phyloP scores from a whole-genome alignment of 23 red algal species.

The Chondrus crispus region DNA sequence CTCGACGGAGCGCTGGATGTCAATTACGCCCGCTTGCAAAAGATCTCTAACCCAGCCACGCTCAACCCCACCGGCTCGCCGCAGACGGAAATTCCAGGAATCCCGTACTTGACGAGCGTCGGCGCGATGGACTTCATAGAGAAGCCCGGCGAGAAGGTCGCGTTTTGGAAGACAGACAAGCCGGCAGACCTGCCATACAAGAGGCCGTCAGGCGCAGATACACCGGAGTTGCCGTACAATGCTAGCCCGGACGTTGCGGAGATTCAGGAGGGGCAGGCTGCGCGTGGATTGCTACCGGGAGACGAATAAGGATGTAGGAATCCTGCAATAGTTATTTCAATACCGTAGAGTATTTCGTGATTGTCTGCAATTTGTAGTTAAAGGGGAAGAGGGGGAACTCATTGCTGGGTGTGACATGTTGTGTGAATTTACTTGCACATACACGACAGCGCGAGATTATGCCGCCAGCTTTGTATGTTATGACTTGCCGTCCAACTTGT shows the following conservation, averaged over 20 bases:
- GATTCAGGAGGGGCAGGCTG: slow-evolving; percentile 34
- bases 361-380: too few relatives aligned
- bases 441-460: too few relatives aligned
- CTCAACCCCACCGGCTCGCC: slow-evolving; percentile 52
- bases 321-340: too few relatives aligned
- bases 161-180: slow-evolving; percentile 59
- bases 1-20: slow-evolving; percentile 43
- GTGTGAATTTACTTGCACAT: too few relatives aligned
- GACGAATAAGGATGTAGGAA: neutral
- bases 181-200: neutral
- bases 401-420: too few relatives aligned
- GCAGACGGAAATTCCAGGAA: slow-evolving; percentile 72
- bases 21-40: slow-evolving; percentile 30
- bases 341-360: too few relatives aligned
- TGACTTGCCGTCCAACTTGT: too few relatives aligned
- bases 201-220: slow-evolving; percentile 38
- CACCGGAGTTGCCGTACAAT: slow-evolving; percentile 60
- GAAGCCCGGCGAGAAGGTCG: slow-evolving; percentile 4
- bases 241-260: slow-evolving; percentile 27
- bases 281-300: neutral
- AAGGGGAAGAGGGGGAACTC: too few relatives aligned
- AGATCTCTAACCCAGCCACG: slow-evolving; percentile 27
- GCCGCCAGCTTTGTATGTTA: too few relatives aligned
- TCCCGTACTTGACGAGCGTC: slow-evolving; percentile 4
- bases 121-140: slow-evolving; percentile 62